These are phyloP conservation scores for Xylaria scruposa DNA, from an alignment of 495 filamentous ascomycete species.

Conservation along the genomic window DNA sequence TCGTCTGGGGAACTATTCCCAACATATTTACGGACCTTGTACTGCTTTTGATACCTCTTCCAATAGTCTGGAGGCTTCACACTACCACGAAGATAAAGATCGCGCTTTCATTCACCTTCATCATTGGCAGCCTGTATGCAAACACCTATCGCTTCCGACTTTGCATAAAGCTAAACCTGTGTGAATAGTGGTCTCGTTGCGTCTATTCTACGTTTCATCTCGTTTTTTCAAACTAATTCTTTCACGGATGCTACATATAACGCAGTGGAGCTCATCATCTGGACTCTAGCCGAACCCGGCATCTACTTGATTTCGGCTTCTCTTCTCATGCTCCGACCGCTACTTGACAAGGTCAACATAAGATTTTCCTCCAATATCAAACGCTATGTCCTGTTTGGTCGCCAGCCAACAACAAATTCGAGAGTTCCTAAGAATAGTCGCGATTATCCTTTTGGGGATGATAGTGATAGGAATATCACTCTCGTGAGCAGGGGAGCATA, in stretches of 20 bases:
- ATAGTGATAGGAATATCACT: too few species aligned
- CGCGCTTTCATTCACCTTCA: not conserved
- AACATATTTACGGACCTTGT: not conserved
- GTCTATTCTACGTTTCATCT: not conserved
- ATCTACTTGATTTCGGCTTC: not conserved
- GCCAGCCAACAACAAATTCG: too few species aligned
- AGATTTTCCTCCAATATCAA: too few species aligned
- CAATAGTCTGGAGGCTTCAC: not conserved
- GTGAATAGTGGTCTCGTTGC: not conserved
- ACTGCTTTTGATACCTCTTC: not conserved
- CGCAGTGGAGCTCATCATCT: not conserved
- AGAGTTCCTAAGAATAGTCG: too few species aligned
- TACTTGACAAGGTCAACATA: not conserved
- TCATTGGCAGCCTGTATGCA: not conserved
- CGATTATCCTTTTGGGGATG: too few species aligned
- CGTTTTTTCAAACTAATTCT: not conserved
- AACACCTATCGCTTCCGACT: not conserved
- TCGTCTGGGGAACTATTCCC: not conserved
- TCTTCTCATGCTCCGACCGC: not conserved
- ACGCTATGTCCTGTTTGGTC: too few species aligned
- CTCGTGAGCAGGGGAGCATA: too few species aligned
- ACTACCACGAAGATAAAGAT: not conserved
- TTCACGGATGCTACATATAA: not conserved
- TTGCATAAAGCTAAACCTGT: not conserved
- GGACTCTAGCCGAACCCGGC: not conserved